Conservation (phyloP, 202 grass and related monocot species). For the Schoenoplectus triqueter region DNA sequence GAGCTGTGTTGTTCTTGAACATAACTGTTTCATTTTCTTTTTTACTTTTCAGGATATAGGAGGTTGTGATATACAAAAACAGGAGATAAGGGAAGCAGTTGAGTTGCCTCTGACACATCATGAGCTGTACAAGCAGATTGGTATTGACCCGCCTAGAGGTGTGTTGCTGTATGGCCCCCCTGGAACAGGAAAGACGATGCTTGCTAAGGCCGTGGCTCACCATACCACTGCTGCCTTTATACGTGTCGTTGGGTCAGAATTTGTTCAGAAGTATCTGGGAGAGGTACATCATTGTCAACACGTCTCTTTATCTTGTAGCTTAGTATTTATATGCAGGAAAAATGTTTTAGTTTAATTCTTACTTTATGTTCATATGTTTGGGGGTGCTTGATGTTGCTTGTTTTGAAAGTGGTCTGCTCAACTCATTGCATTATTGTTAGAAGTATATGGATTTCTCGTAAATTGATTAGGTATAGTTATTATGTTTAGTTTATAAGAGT, state of each 20-base stretch:
- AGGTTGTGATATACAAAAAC: conserved; percentile 92
- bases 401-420: background rate
- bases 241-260: conserved; percentile 93
- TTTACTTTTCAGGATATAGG: conserved; percentile 72
- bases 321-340: background rate
- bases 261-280: conserved; percentile 96
- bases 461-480: background rate
- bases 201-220: conserved; percentile 89
- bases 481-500: background rate
- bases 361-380: background rate
- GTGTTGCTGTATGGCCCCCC: conserved; percentile 90
- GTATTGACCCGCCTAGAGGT: conserved; percentile 94
- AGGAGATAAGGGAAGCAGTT: conserved; percentile 92
- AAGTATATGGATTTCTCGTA: too few relatives aligned
- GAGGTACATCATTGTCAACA: conserved; percentile 53
- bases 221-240: conserved; percentile 96
- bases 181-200: conserved; percentile 97
- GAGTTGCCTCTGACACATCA: conserved; percentile 93
- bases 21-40: conserved; percentile 31
- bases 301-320: conserved; percentile 2
- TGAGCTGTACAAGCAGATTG: conserved; percentile 98
- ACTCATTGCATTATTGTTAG: background rate
- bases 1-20: background rate
- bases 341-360: background rate
- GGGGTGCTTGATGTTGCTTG: background rate